phyloP scores from a whole-genome alignment of 495 filamentous ascomycete genomes.

The Thozetella sp. region DNA sequence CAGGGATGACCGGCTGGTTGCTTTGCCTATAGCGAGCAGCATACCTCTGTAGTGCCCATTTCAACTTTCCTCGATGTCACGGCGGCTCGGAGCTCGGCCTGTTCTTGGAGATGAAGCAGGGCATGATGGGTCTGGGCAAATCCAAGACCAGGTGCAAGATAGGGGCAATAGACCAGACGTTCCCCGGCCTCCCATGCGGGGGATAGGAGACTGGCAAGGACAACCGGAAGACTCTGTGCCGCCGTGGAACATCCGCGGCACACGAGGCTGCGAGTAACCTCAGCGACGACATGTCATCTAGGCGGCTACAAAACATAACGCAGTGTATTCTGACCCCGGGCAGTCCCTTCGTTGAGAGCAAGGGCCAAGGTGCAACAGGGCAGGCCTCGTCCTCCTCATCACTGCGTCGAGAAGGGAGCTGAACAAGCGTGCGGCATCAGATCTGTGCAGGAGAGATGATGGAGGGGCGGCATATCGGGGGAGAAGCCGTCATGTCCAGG shows the following conservation, averaged over 20 bases:
- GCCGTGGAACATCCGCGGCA: neutral
- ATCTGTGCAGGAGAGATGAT: neutral
- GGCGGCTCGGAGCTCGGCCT: neutral
- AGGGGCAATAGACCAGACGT: neutral
- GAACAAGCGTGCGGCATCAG: neutral
- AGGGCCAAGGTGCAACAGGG: too few relatives aligned
- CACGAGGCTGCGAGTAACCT: neutral
- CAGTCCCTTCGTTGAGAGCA: neutral
- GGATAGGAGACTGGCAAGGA: neutral
- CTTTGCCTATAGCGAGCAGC: too few relatives aligned
- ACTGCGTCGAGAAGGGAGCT: neutral
- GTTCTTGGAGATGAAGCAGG: neutral
- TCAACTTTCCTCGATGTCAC: neutral
- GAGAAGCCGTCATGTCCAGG: conserved; percentile 9
- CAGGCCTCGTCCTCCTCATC: too few relatives aligned
- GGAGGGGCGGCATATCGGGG: conserved; percentile 1
- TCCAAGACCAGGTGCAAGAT: neutral
- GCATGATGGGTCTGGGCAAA: neutral
- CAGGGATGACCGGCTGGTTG: too few relatives aligned
- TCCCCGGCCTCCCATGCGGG: neutral
- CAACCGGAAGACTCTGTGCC: neutral
- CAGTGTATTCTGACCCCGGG: neutral
- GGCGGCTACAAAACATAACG: neutral
- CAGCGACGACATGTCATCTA: neutral
- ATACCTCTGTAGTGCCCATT: too few relatives aligned